Evolutionary conservation across 1,284 basidiomycete species (phyloP), one percentile per base, ranked within the genome.

Genomic region (Naganishia sp.): DNA sequence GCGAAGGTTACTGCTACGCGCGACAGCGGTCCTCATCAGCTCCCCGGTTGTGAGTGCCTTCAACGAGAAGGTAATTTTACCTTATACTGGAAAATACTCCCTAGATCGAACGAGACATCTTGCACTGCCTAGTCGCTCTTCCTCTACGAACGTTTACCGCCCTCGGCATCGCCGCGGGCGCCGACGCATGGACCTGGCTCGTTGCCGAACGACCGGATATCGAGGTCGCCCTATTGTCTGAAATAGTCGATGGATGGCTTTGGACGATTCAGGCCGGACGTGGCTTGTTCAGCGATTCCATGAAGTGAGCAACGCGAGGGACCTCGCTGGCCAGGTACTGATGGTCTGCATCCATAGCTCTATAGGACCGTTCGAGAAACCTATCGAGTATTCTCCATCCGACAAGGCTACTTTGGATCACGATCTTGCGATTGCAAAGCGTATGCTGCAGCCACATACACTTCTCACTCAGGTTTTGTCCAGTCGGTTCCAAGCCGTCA

Each of bases 131-230:
- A 31, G 94, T 99, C 9, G 85, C 85, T 31, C 80, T 99, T 18
- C 96, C 96, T 0, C 90, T 98, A 72, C 88, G 89, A 64, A 87
- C 92, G 3, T 93, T 94, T 71, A 93, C 91, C 0, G 92, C 94
- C 0, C 83, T 90, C 5, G 86, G 94, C 0, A 86, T 98, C 67
- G 85, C 89, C 10, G 86, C 90, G 1, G 94, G 92, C 0, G 89
- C 94, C 57, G 93, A 97, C 76, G 89, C 92, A 5, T 99, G 96
- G 96, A 92, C 90, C 2, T 98, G 94, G 95, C 83, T 98, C 0
- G 90, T 98, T 56, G 87, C 91, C 18, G 90, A 94, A 74, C 87
- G 91, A 64, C 89, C 92, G 0, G 85, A 87, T 64, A 82, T 86
- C 28, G 87, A 89, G 75, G 83, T 90, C 77, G 88, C 79, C 7